Percentiles rank a stretch among this genome's conserved stretches.
These are phyloP conservation scores for Paspalum vaginatum DNA, from an alignment of 176 grass and related monocot species.

Conservation along the genomic window DNA sequence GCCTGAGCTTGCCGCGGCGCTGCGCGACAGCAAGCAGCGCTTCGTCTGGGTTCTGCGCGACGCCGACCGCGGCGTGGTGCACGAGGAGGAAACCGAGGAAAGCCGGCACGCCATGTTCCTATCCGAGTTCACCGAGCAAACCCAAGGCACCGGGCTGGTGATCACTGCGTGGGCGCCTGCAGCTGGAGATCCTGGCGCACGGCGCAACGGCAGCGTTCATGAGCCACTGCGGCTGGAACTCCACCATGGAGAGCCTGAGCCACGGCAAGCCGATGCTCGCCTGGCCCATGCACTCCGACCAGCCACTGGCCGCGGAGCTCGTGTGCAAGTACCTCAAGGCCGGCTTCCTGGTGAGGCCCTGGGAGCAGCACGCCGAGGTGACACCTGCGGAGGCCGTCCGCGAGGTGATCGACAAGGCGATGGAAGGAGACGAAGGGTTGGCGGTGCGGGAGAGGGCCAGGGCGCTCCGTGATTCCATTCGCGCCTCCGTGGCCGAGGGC, in stretches of 20 bases:
- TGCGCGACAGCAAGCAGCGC: constrained; percentile 41
- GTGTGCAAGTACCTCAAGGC: constrained; percentile 48
- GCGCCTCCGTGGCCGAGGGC: constrained; percentile 9
- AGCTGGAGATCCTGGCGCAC: constrained; percentile 70
- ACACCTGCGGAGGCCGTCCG: constrained; percentile 16
- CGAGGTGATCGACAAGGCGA: constrained; percentile 37
- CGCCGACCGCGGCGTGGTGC: constrained; percentile 46
- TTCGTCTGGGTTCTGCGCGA: constrained; percentile 80
- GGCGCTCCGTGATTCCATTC: constrained; percentile 36
- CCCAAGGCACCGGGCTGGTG: constrained; percentile 46
- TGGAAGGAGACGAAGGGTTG: constrained; percentile 36
- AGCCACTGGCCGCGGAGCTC: constrained; percentile 47
- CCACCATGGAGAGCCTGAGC: constrained; percentile 69
- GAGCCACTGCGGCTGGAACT: constrained; percentile 94
- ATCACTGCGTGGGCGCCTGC: constrained; percentile 78
- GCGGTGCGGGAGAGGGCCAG: constrained; percentile 26
- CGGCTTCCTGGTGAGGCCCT: constrained; percentile 46
- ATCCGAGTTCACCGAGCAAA: constrained; percentile 1
- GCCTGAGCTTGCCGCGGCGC: constrained; percentile 51
- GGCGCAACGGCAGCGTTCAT: constrained; percentile 63
- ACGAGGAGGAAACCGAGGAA: background rate
- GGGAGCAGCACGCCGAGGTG: constrained; percentile 34
- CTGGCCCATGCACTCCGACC: constrained; percentile 85
- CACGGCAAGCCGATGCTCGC: constrained; percentile 63
- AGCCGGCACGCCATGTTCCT: constrained; percentile 15